Evolutionary conservation across 805 yeast genomes (phyloP).

Genomic region (Metschnikowia reukaufii): DNA sequence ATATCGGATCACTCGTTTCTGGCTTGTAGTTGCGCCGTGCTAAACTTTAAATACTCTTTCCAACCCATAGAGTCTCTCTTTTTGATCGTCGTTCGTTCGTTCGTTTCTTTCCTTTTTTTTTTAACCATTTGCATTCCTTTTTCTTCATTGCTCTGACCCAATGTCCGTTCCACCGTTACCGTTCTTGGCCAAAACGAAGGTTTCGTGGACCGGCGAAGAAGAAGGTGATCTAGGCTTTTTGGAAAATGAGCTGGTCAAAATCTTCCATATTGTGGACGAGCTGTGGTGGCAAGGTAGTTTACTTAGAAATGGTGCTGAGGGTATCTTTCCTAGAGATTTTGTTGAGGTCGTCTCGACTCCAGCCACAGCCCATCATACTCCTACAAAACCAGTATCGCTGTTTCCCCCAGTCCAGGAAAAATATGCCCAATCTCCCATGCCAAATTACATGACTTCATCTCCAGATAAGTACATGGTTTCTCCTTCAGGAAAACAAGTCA

Average conservation of each 20-base stretch:
- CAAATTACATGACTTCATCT: neutral
- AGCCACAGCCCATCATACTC: conserved; percentile 13
- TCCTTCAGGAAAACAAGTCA: neutral
- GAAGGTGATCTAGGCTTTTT: conserved; percentile 89
- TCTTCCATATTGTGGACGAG: conserved; percentile 76
- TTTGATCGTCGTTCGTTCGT: neutral
- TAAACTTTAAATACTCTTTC: neutral
- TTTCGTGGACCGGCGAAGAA: conserved; percentile 93
- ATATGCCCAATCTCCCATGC: conserved; percentile 5
- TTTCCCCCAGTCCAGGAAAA: conserved; percentile 3
- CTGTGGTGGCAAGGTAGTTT: conserved; percentile 90
- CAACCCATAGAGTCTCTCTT: neutral
- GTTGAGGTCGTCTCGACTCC: conserved; percentile 52
- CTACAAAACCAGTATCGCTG: conserved; percentile 10
- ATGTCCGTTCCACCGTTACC: conserved; percentile 50
- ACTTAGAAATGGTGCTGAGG: conserved; percentile 75
- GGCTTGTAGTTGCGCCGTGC: conserved; percentile 1
- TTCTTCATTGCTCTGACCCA: neutral
- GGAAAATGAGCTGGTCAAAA: conserved; percentile 91
- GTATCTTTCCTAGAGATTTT: conserved; percentile 85
- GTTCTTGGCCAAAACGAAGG: conserved; percentile 75
- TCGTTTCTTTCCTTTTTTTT: neutral
- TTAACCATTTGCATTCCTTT: neutral
- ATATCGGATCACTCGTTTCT: neutral
- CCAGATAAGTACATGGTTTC: neutral